Conservation (phyloP, 176 grass and related monocot genomes). For the Musa schizocarpa region DNA sequence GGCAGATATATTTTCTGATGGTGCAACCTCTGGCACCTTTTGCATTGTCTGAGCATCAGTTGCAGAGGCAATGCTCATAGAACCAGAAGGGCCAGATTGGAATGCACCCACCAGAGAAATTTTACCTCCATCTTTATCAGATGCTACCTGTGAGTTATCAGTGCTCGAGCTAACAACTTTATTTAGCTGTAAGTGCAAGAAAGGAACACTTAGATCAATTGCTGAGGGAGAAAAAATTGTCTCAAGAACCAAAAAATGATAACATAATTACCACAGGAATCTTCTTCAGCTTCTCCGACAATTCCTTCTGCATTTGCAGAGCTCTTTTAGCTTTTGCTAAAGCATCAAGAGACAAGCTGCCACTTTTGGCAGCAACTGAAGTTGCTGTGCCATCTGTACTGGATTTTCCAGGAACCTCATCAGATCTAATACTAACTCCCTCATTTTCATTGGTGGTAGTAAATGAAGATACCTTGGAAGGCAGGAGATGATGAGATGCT, state of each 20-base stretch:
- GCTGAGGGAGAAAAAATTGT: constrained; percentile 14
- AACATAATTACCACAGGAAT: constrained; percentile 50
- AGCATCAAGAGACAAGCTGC: constrained; percentile 91
- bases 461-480: constrained; percentile 93
- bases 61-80: constrained; percentile 19
- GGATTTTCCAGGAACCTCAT: constrained; percentile 99
- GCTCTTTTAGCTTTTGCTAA: constrained; percentile 99
- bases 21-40: constrained; percentile 5
- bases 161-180: constrained; percentile 39
- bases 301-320: constrained; percentile 88
- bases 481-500: constrained; percentile 27
- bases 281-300: constrained; percentile 81
- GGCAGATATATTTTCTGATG: constrained; percentile 21
- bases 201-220: constrained; percentile 14
- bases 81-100: constrained; percentile 25
- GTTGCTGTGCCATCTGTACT: constrained; percentile 94
- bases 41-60: constrained; percentile 16
- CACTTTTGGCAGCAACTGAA: constrained; percentile 61
- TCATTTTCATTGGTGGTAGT: constrained; percentile 97
- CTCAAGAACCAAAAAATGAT: not conserved
- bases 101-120: constrained; percentile 18
- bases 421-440: constrained; percentile 99
- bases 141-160: constrained; percentile 24
- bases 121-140: constrained; percentile 46
- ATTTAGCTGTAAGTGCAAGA: constrained; percentile 43